Evolutionary conservation across 2,329 filamentous ascomycete genomes (phyloP).

Genomic region (Pseudogymnoascus sp.): DNA sequence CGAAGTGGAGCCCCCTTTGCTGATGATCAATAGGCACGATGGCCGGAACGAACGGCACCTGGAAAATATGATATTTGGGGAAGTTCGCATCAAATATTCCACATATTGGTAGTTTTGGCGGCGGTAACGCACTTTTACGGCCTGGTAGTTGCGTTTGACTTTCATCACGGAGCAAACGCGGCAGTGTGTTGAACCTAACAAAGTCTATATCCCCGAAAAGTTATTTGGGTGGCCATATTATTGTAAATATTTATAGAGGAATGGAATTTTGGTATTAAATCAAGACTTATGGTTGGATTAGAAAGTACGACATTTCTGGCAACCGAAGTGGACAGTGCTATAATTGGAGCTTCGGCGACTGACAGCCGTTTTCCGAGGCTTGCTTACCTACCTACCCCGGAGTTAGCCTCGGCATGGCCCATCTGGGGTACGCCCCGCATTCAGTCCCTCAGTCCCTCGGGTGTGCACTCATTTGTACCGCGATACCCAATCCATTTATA

Average conservation of each 20-base stretch:
- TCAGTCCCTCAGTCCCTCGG: neutral
- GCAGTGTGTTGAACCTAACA: neutral
- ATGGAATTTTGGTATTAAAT: neutral
- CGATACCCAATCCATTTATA: neutral
- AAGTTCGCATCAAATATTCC: slow-evolving; percentile 93
- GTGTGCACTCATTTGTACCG: neutral
- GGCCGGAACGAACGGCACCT: slow-evolving; percentile 74
- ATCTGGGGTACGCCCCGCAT: slow-evolving; percentile 2
- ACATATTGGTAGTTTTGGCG: slow-evolving; percentile 78
- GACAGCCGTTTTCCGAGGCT: neutral
- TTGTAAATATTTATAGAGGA: neutral
- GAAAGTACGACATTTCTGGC: neutral
- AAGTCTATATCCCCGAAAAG: neutral
- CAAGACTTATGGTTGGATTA: neutral
- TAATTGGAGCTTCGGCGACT: slow-evolving; percentile 7
- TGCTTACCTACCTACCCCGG: neutral
- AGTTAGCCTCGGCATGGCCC: neutral
- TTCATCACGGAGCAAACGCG: slow-evolving; percentile 53
- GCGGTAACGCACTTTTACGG: slow-evolving; percentile 75
- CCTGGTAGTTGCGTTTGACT: slow-evolving; percentile 77
- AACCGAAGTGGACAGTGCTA: neutral
- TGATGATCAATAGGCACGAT: slow-evolving; percentile 49
- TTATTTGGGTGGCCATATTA: neutral
- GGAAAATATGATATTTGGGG: slow-evolving; percentile 85
- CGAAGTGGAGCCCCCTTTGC: neutral